Conservation (phyloP, 2,329 filamentous ascomycete species). For the Phialocephala subalpina region DNA sequence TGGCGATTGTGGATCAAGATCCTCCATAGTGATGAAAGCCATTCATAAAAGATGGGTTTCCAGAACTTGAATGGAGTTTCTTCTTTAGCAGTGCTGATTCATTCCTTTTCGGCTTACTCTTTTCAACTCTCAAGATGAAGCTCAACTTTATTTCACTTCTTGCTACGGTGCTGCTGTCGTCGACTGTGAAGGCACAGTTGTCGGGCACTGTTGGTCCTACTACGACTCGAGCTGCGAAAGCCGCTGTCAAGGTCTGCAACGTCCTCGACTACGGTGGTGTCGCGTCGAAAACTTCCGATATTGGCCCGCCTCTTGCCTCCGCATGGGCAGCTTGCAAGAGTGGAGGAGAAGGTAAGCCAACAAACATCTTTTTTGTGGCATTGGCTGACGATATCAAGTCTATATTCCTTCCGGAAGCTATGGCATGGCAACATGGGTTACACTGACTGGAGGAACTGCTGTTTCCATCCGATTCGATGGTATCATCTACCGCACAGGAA, state of each 20-base stretch:
- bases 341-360: neutral
- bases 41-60: neutral
- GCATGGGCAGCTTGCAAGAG: slow-evolving; percentile 7
- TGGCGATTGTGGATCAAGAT: neutral
- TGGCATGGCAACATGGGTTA: slow-evolving; percentile 56
- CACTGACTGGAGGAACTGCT: slow-evolving; percentile 53
- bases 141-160: neutral
- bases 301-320: slow-evolving; percentile 8
- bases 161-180: neutral
- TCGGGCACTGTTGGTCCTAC: slow-evolving; percentile 38
- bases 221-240: slow-evolving; percentile 36
- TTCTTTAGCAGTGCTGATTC: neutral
- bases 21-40: neutral
- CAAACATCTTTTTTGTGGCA: neutral
- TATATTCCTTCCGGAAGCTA: slow-evolving; percentile 45
- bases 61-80: neutral
- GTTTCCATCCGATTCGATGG: slow-evolving; percentile 62
- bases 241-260: slow-evolving; percentile 48
- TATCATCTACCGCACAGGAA: slow-evolving; percentile 57
- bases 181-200: slow-evolving; percentile 29
- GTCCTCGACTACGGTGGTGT: slow-evolving; percentile 56
- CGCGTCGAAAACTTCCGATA: slow-evolving; percentile 25
- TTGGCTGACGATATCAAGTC: slow-evolving; percentile 20
- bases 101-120: neutral
- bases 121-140: neutral